Base-by-base conservation (phyloP, 139 green algal genomes). In the Closterium sp. region DNA sequence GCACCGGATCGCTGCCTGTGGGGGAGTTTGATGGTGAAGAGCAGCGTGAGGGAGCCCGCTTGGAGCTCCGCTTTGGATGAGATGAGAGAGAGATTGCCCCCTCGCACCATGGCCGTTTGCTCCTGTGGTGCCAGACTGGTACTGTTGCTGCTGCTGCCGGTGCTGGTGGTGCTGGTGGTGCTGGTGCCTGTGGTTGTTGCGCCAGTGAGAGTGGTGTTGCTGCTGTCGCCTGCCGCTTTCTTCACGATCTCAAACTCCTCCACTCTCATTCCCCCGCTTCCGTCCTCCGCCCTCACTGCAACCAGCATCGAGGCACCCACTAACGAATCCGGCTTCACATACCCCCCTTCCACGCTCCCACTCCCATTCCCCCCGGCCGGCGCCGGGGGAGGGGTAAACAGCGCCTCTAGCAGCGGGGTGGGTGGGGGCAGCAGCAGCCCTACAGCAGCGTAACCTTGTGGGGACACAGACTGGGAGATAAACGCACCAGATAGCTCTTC, bases 61-160 rank as follows among this genome's bases (percentile, higher is more conserved):
- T 76, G 55, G 55, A 76, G 55, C 55, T 76, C 55, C 25, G 55
- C 55, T 76, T 76, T 76, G 4, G 87, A 32, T 28, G 34, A n/a
- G 32, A 33, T 91, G 33, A 91, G 23, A 31, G 55, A 86, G 55
- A 91, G 81, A 19, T 91, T 91, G 87, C 87, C 87, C 32, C 87
- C 87, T 76, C 55, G 55, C 23, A 76, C 55, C 55, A 76, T 76
- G 55, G 55, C 55, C 5, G 55, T 76, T 28, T 25, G 55, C 55
- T 76, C 55, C 55, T 76, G 55, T 76, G 55, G 55, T 12, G 55
- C 55, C 3, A 76, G 23, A 76, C 55, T 19, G 55, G 23, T 19
- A 76, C 55, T 76, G 55, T 19, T 76, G 55, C 55, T 76, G 55
- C 55, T 76, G 55, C 55, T 76, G 55, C 12, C 12, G 55, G 16